Base-by-base conservation (phyloP, 148 eudicot species). In the Heliamphora exappendiculata region DNA sequence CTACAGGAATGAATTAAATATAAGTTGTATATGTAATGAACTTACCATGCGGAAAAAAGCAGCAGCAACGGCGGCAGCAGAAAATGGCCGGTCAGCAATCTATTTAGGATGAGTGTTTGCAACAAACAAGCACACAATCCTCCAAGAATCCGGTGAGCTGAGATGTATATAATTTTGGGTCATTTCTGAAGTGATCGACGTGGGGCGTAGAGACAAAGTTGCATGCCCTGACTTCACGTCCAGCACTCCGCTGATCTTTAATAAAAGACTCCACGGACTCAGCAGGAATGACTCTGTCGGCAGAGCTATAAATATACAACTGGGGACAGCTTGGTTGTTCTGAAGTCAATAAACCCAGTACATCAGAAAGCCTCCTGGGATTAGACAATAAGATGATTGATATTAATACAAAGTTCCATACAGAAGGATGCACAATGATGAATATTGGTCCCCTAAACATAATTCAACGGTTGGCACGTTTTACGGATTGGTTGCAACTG, bases 251-350 rank as follows among this genome's bases (percentile, higher is more conserved):
- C 75, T 96, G 99, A 77, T 84, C 85, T 68, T 86, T 87, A 64
- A 96, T 88, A 78, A 96, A 96, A 36, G 99, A 86, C 81, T 96
- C 94, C 39, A 96, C 98, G 3, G 83, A 89, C 8, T 75, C 82
- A 41, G 91, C 88, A 9, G 98, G 99, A 53, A 96, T 96, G 10
- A 96, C 99, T 80, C 88, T 81, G 78, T 96, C 99, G 0, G 99
- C 96, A 44, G 97, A 89, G 79, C 99, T 96, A 78, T 96, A 96
- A 1, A 96, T 91, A 75, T 96, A 96, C 50, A 96, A 78, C 78
- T 96, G 99, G 0, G 99, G 99, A 55, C 99, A 96, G 74, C 80
- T 83, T 16, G 99, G 99, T 60, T 96, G 99, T n/a, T 80, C 67
- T 2, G 86, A 88, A 75, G 90, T 88, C 76, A 96, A 76, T 74